phyloP scores from a whole-genome alignment of 2,329 filamentous ascomycete species.

The Aspergillus cejpii region DNA sequence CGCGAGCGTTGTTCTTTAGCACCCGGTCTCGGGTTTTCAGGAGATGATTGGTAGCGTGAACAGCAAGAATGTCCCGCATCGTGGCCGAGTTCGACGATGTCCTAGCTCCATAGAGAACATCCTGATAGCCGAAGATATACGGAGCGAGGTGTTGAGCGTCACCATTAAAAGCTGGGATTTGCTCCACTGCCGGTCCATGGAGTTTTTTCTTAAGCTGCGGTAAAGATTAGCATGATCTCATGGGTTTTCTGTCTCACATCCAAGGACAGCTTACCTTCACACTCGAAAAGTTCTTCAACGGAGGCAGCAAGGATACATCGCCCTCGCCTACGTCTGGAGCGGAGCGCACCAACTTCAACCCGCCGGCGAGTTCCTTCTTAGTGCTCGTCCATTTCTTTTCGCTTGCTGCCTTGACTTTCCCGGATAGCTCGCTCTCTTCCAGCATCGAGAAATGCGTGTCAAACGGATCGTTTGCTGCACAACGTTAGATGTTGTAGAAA shows the following conservation, averaged over 20 bases:
- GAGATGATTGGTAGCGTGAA: constrained; percentile 87
- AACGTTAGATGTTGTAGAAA: constrained; percentile 42
- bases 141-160: constrained; percentile 61
- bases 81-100: constrained; percentile 60
- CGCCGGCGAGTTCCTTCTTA: constrained; percentile 33
- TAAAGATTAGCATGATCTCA: constrained; percentile 16
- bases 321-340: constrained; percentile 26
- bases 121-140: constrained; percentile 72
- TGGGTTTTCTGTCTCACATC: neutral
- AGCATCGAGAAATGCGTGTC: constrained; percentile 69
- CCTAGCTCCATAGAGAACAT: constrained; percentile 69
- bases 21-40: constrained; percentile 89
- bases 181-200: constrained; percentile 47
- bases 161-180: constrained; percentile 53
- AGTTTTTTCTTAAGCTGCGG: constrained; percentile 67
- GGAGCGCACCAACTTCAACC: constrained; percentile 27
- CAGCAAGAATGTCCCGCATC: constrained; percentile 64
- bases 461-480: constrained; percentile 63
- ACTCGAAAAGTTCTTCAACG: constrained; percentile 28
- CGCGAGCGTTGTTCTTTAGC: constrained; percentile 81
- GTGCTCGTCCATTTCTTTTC: constrained; percentile 46
- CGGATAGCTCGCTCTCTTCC: constrained; percentile 54
- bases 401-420: constrained; percentile 44
- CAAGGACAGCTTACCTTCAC: constrained; percentile 30
- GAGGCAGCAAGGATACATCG: constrained; percentile 21